These are phyloP conservation scores for Melampsora americana DNA, from an alignment of 1,284 basidiomycete species.

Conservation along the genomic window DNA sequence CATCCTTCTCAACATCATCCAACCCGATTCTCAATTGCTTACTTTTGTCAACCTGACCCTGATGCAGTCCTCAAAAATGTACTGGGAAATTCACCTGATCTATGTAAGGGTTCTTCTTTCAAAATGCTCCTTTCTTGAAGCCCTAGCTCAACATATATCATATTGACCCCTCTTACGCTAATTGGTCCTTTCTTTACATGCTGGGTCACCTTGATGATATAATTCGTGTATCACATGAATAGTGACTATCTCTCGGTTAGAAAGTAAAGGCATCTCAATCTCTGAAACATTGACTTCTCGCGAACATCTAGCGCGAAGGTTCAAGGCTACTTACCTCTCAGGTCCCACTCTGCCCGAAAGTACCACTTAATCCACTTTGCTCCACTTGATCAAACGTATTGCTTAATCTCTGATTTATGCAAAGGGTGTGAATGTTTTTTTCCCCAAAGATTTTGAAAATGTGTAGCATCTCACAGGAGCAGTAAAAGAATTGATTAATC, in stretches of 20 bases:
- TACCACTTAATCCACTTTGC: too few relatives aligned
- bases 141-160: background rate
- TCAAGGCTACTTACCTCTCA: background rate
- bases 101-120: background rate
- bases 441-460: too few relatives aligned
- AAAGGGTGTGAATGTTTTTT: too few relatives aligned
- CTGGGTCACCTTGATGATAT: background rate
- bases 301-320: background rate
- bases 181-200: background rate
- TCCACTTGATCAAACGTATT: too few relatives aligned
- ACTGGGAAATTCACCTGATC: background rate
- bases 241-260: conserved; percentile 4
- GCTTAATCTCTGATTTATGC: too few relatives aligned
- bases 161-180: background rate
- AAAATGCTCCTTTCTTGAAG: too few relatives aligned
- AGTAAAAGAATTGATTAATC: too few relatives aligned
- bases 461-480: too few relatives aligned
- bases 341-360: too few relatives aligned
- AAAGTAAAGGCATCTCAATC: background rate
- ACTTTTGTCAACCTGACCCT: conserved; percentile 12
- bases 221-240: background rate
- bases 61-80: conserved; percentile 2
- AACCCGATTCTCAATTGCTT: background rate
- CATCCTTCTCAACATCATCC: background rate
- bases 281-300: conserved; percentile 2